Evolutionary conservation across 495 filamentous ascomycete genomes (phyloP).

Genomic region (Penicillium crystallinum): DNA sequence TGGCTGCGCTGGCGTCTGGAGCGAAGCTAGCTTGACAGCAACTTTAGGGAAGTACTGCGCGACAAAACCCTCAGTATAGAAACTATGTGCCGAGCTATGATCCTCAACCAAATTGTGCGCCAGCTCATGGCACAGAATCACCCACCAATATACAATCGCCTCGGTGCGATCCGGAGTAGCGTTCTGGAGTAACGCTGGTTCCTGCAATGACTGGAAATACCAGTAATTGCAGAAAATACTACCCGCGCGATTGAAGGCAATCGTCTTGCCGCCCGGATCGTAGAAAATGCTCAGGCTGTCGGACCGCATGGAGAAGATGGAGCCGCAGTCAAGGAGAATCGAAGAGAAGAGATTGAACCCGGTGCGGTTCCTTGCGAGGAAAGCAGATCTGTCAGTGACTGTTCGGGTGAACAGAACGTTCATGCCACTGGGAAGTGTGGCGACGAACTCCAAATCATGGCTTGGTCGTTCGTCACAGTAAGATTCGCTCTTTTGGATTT

Average conservation of each 20-base stretch:
- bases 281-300: slow-evolving; percentile 78
- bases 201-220: slow-evolving; percentile 79
- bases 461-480: slow-evolving; percentile 83
- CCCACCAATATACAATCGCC: slow-evolving; percentile 84
- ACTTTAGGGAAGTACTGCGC: slow-evolving; percentile 50
- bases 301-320: slow-evolving; percentile 60
- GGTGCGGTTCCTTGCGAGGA: slow-evolving; percentile 56
- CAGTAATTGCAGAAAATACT: slow-evolving; percentile 91
- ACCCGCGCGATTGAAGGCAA: slow-evolving; percentile 86
- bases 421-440: slow-evolving; percentile 60
- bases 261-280: slow-evolving; percentile 69
- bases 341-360: slow-evolving; percentile 66
- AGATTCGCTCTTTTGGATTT: slow-evolving; percentile 75
- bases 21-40: slow-evolving; percentile 32
- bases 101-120: slow-evolving; percentile 84
- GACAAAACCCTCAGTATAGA: slow-evolving; percentile 60
- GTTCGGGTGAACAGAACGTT: slow-evolving; percentile 64
- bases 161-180: slow-evolving; percentile 48
- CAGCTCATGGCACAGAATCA: slow-evolving; percentile 85
- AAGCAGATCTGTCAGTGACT: slow-evolving; percentile 45
- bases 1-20: slow-evolving; percentile 1
- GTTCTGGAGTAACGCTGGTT: slow-evolving; percentile 37
- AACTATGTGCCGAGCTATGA: slow-evolving; percentile 79
- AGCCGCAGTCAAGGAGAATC: slow-evolving; percentile 63
- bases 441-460: slow-evolving; percentile 73